Evolutionary conservation across 306 rosid species (phyloP).

Genomic region (Citrullus mucosospermus): DNA sequence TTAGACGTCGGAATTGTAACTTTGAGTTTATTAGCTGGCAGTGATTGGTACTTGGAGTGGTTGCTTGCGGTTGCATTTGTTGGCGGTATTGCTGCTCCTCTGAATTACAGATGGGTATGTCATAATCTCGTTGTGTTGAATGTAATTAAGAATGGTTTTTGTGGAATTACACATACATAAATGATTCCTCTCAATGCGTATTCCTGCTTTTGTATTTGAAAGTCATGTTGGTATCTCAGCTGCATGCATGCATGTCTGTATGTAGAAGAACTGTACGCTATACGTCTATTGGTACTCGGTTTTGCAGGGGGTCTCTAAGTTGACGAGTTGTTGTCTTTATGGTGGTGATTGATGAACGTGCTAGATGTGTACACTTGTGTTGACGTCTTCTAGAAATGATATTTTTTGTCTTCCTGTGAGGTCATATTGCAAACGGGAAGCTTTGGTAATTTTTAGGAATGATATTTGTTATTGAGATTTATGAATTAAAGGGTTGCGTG

Average conservation of each 20-base stretch:
- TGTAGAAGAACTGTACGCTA: not conserved
- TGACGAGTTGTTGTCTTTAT: not conserved
- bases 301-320: not conserved
- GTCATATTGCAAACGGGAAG: not conserved
- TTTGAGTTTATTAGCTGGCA: conserved; percentile 10
- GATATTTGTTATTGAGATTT: not conserved
- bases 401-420: not conserved
- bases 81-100: conserved; percentile 76
- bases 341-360: not conserved
- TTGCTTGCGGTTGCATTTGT: conserved; percentile 75
- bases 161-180: not conserved
- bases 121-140: not conserved
- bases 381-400: not conserved
- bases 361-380: not conserved
- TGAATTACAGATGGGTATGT: conserved; percentile 87
- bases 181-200: not conserved
- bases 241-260: not conserved
- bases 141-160: not conserved
- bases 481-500: not conserved
- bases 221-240: not conserved
- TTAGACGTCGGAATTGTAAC: not conserved
- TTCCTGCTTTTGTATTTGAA: not conserved
- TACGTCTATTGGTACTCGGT: not conserved
- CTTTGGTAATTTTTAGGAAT: not conserved
- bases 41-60: conserved; percentile 83